These are phyloP conservation scores for Stephanodiscus minutulus DNA, from an alignment of 108 stramenopile species.

Conservation along the genomic window DNA sequence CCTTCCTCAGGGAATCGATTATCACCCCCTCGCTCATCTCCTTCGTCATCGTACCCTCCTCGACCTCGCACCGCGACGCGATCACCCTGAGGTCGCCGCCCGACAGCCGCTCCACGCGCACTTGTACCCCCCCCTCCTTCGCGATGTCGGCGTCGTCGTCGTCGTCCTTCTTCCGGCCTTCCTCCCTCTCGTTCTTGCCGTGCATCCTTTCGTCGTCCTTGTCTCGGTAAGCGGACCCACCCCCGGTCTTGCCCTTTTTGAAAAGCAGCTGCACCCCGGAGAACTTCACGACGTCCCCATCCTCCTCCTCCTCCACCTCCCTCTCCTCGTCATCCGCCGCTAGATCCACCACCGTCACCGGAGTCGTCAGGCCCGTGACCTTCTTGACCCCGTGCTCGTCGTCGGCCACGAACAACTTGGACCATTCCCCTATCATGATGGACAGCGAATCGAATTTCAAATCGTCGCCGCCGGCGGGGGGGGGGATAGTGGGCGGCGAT, in stretches of 20 bases:
- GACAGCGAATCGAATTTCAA: constrained; percentile 44
- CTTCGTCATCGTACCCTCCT: constrained; percentile 56
- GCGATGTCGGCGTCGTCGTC: constrained; percentile 21
- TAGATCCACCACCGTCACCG: constrained; percentile 27
- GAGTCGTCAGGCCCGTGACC: constrained; percentile 45
- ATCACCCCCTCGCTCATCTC: constrained; percentile 61
- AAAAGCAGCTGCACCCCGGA: constrained; percentile 22
- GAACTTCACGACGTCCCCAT: not conserved
- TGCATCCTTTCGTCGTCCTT: constrained; percentile 25
- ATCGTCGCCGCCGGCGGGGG: no score
- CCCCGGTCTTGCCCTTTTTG: constrained; percentile 10
- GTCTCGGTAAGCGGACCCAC: constrained; percentile 13
- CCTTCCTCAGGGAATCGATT: constrained; percentile 35
- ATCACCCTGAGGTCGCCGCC: constrained; percentile 19
- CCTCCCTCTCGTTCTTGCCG: constrained; percentile 6
- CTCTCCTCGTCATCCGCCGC: no score
- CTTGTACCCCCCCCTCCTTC: constrained; percentile 50
- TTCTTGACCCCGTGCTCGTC: not conserved
- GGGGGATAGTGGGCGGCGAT: not conserved
- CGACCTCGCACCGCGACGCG: constrained; percentile 49
- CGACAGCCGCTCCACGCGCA: constrained; percentile 23
- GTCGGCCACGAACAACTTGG: constrained; percentile 23
- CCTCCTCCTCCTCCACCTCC: not conserved
- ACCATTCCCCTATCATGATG: constrained; percentile 43
- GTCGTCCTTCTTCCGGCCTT: no score